A percentile compares a stretch with the other conserved stretches of the same genome.
Evolutionary conservation across 176 grass and related monocot genomes (phyloP).

Genomic region (Melocanna baccifera): DNA sequence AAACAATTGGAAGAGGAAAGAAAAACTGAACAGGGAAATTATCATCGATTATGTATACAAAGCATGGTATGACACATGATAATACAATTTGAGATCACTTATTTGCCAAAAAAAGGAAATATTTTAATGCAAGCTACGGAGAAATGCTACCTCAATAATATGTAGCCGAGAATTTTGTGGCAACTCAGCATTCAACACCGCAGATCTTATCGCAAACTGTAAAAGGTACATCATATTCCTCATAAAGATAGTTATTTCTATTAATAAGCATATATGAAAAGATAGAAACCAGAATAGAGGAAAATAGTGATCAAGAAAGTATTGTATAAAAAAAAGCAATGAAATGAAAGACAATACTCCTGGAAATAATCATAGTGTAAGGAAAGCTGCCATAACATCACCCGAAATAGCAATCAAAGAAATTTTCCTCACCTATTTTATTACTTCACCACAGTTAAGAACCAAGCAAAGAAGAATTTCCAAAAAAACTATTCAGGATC

Average conservation of each 20-base stretch:
- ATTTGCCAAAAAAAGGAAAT: constrained; percentile 4
- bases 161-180: constrained; percentile 97
- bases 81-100: constrained; percentile 5
- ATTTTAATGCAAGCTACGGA: constrained; percentile 10
- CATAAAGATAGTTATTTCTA: not conserved
- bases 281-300: constrained; percentile 10
- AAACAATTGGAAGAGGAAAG: not conserved
- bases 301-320: constrained; percentile 10
- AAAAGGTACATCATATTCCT: not conserved
- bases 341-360: not conserved
- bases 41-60: not conserved
- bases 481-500: not conserved
- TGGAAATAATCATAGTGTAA: not conserved
- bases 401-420: not conserved
- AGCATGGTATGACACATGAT: not conserved
- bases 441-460: not conserved
- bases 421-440: not conserved
- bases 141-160: constrained; percentile 75
- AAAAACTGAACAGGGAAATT: not conserved
- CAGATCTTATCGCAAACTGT: constrained; percentile 93
- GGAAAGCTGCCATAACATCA: constrained; percentile 10
- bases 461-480: not conserved
- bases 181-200: constrained; percentile 90
- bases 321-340: constrained; percentile 10
- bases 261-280: not conserved